phyloP scores from a whole-genome alignment of 345 rosid species.

The Atalantia buxifolia region DNA sequence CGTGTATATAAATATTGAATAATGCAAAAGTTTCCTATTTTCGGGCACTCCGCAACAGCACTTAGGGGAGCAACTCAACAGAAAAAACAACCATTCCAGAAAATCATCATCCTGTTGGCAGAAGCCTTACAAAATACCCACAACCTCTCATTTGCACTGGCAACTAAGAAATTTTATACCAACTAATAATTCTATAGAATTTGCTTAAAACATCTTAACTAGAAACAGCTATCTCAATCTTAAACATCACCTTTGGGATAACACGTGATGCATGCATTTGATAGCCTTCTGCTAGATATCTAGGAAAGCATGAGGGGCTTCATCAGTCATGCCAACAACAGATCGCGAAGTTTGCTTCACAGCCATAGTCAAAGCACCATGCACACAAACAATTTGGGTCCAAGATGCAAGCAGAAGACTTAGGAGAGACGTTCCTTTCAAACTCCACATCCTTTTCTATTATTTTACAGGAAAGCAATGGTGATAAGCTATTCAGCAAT shows the following conservation, averaged over 20 bases:
- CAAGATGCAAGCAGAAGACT: not conserved
- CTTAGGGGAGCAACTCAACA: not conserved
- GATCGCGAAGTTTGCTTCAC: not conserved
- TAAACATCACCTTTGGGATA: not conserved
- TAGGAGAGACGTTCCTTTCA: conserved; percentile 1
- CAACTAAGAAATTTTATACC: not conserved
- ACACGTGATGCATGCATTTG: not conserved
- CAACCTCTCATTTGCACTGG: not conserved
- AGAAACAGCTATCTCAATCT: not conserved
- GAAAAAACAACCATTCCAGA: not conserved
- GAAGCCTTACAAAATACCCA: not conserved
- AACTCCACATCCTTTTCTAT: not conserved
- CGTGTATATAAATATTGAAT: not conserved
- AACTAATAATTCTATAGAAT: not conserved
- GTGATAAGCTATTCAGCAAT: conserved; percentile 38
- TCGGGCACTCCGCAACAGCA: conserved; percentile 52
- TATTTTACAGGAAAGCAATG: not conserved
- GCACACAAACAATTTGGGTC: not conserved
- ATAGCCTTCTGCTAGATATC: not conserved
- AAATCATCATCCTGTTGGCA: not conserved
- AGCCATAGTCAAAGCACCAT: not conserved
- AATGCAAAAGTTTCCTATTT: conserved; percentile 39
- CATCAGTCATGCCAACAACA: not conserved
- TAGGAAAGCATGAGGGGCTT: not conserved
- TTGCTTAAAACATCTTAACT: not conserved